Evolutionary conservation across 202 grass and related monocot species (phyloP).

Genomic region (Saccharum hybrid): DNA sequence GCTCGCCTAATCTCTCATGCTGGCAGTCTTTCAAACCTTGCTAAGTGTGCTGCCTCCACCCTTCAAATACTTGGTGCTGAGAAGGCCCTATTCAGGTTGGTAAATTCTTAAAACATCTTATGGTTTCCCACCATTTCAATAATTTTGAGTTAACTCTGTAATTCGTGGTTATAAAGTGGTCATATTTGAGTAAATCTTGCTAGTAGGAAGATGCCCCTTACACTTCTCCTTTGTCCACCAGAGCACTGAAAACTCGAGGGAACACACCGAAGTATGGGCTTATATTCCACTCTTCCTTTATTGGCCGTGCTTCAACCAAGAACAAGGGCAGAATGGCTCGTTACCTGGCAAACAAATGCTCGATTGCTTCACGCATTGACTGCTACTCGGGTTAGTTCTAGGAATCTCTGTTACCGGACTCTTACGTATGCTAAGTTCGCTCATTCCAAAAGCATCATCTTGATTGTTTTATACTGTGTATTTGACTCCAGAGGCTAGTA

Average conservation of each 20-base stretch:
- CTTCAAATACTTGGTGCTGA: constrained; percentile 95
- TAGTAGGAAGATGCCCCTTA: neutral
- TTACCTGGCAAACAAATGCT: constrained; percentile 98
- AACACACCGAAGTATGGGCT: constrained; percentile 98
- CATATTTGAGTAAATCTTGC: neutral
- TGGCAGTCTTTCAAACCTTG: constrained; percentile 93
- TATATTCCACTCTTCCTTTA: constrained; percentile 98
- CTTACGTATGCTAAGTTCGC: neutral
- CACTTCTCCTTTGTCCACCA: constrained; percentile 36
- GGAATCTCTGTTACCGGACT: neutral
- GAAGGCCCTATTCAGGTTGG: constrained; percentile 86
- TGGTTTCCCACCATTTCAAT: neutral
- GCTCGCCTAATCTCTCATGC: constrained; percentile 91
- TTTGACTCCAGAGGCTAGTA: constrained; percentile 60
- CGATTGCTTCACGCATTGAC: constrained; percentile 97
- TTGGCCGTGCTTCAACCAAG: constrained; percentile 83
- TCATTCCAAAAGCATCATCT: constrained; percentile 2
- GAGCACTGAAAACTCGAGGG: constrained; percentile 84
- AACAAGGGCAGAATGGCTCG: constrained; percentile 98
- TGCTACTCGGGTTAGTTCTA: constrained; percentile 83
- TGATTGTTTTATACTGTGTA: constrained; percentile 24
- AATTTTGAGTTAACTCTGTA: neutral
- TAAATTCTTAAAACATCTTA: neutral
- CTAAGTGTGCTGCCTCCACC: constrained; percentile 75
- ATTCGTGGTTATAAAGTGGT: neutral